Conservation (phyloP, 306 rosid species). For the Senna siamea region DNA sequence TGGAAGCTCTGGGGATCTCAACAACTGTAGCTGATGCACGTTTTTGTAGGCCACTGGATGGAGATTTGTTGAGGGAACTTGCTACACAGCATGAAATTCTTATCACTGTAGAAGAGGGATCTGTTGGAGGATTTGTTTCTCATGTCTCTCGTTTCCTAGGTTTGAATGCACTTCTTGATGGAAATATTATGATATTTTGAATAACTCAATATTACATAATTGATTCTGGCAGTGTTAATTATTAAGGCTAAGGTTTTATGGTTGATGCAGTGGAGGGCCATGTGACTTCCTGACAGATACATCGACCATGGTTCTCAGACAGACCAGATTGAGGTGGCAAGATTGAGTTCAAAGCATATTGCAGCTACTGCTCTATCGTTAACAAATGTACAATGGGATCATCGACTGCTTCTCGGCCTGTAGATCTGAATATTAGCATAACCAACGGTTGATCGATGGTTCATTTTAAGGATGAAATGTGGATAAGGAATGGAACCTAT, state of each 20-base stretch:
- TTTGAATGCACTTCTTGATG: constrained; percentile 63
- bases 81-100: constrained; percentile 63
- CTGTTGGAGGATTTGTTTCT: constrained; percentile 73
- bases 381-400: constrained; percentile 39
- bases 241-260: neutral
- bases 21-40: constrained; percentile 72
- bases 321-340: constrained; percentile 58
- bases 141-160: constrained; percentile 69
- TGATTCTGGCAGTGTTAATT: no score
- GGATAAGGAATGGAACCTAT: no score
- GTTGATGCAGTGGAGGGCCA: constrained; percentile 59
- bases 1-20: constrained; percentile 48
- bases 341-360: constrained; percentile 61
- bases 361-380: constrained; percentile 62
- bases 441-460: no score
- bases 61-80: constrained; percentile 51
- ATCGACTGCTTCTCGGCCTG: constrained; percentile 36
- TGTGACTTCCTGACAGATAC: constrained; percentile 69
- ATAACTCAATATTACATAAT: no score
- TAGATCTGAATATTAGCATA: constrained; percentile 16
- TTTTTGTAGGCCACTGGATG: constrained; percentile 73
- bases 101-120: no score
- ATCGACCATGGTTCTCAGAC: constrained; percentile 67
- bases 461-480: neutral
- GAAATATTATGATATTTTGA: no score